A percentile compares a stretch with the other conserved stretches of the same genome.
Conservation (phyloP, 23 red algal genomes). For the Gracilaria gracilis region DNA sequence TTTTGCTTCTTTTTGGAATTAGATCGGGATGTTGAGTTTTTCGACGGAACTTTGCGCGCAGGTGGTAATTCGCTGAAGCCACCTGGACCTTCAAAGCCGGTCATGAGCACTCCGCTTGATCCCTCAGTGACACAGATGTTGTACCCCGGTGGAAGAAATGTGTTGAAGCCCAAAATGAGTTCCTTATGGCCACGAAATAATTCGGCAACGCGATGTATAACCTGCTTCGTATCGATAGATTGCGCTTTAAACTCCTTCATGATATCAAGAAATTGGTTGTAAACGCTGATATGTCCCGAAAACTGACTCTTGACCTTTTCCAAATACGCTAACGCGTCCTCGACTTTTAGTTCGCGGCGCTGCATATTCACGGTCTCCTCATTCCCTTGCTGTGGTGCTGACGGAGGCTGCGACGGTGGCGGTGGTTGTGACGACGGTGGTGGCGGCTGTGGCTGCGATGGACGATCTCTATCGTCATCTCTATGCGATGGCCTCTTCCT, state of each 20-base stretch:
- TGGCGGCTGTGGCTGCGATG: background rate
- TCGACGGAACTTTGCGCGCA: background rate
- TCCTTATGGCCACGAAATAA: slow-evolving; percentile 93
- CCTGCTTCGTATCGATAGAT: slow-evolving; percentile 90
- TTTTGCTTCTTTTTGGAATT: slow-evolving; percentile 42
- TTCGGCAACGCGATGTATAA: slow-evolving; percentile 90
- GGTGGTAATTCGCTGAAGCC: slow-evolving; percentile 75
- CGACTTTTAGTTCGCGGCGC: slow-evolving; percentile 87
- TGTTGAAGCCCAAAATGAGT: slow-evolving; percentile 98
- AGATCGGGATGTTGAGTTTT: slow-evolving; percentile 33
- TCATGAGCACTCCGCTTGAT: slow-evolving; percentile 59
- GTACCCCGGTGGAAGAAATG: slow-evolving; percentile 98
- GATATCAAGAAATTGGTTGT: slow-evolving; percentile 98
- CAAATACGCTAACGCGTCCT: slow-evolving; percentile 98
- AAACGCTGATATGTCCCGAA: slow-evolving; percentile 77
- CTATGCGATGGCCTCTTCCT: slow-evolving; percentile 5
- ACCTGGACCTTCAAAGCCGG: slow-evolving; percentile 59
- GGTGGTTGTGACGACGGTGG: background rate
- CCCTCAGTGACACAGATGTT: slow-evolving; percentile 90
- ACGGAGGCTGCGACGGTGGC: background rate
- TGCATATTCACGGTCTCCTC: slow-evolving; percentile 12
- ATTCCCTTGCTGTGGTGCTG: background rate
- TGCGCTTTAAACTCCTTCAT: slow-evolving; percentile 99
- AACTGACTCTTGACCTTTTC: slow-evolving; percentile 99
- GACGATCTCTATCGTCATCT: slow-evolving; percentile 3